A percentile compares a stretch with the other conserved stretches of the same genome.
These are phyloP conservation scores for Ogataea pilisensis DNA, from an alignment of 805 yeast genomes.

Conservation along the genomic window DNA sequence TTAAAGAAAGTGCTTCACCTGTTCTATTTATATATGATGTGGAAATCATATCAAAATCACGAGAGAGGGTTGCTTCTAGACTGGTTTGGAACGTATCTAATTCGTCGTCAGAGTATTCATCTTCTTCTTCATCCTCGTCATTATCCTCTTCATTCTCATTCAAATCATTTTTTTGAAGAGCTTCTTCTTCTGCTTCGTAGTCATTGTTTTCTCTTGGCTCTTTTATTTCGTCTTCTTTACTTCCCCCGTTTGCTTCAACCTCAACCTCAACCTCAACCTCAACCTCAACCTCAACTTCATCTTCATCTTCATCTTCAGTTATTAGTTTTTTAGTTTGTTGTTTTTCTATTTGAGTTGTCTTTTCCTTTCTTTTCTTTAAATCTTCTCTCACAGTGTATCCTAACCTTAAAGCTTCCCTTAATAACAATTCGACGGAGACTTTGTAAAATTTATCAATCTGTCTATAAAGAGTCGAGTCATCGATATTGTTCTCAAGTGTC, in stretches of 20 bases:
- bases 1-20: slow-evolving; percentile 61
- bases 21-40: slow-evolving; percentile 46
- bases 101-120: slow-evolving; percentile 10
- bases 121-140: slow-evolving; percentile 8
- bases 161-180: not conserved
- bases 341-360: not conserved
- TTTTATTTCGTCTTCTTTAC: slow-evolving; percentile 1
- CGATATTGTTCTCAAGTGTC: slow-evolving; percentile 40
- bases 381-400: slow-evolving; percentile 27
- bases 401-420: slow-evolving; percentile 55
- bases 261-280: slow-evolving; percentile 1
- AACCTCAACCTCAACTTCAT: slow-evolving; percentile 1
- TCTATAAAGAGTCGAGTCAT: slow-evolving; percentile 41
- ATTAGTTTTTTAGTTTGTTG: slow-evolving; percentile 11
- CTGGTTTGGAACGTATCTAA: slow-evolving; percentile 10
- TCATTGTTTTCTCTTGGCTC: not conserved
- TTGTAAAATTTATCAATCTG: slow-evolving; percentile 60
- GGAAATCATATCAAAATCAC: slow-evolving; percentile 60
- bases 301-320: slow-evolving; percentile 9
- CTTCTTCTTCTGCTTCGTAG: slow-evolving; percentile 1
- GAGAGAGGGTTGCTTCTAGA: slow-evolving; percentile 41
- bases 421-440: slow-evolving; percentile 54
- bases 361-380: not conserved
- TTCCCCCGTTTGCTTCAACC: not conserved
- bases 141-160: slow-evolving; percentile 5